These are phyloP conservation scores for Fusarium fujikuroi DNA, from an alignment of 2,329 filamentous ascomycete genomes.

Conservation along the genomic window DNA sequence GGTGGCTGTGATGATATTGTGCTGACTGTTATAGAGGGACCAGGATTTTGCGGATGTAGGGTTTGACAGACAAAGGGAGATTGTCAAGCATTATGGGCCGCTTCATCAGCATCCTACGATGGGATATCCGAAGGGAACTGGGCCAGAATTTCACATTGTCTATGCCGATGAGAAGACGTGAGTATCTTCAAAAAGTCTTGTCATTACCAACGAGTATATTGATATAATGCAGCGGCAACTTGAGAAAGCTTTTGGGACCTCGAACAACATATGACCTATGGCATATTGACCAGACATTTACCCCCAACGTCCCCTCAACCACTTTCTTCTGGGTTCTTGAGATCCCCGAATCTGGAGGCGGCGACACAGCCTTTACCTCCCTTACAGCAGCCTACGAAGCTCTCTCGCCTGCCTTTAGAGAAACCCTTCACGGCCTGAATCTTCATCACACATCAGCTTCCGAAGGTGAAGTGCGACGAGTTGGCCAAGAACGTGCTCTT, in stretches of 20 bases:
- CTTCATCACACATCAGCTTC: slow-evolving; percentile 44
- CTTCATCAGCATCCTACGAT: slow-evolving; percentile 48
- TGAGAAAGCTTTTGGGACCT: slow-evolving; percentile 44
- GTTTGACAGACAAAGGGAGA: slow-evolving; percentile 46
- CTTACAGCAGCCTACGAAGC: slow-evolving; percentile 46
- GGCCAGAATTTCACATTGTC: slow-evolving; percentile 48
- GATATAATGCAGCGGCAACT: slow-evolving; percentile 33
- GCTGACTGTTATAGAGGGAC: slow-evolving; percentile 39
- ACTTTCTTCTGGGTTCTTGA: slow-evolving; percentile 51
- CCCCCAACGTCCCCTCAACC: slow-evolving; percentile 46
- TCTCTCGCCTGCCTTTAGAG: slow-evolving; percentile 43
- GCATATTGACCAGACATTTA: slow-evolving; percentile 51
- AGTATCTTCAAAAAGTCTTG: background rate
- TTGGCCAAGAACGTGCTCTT: slow-evolving; percentile 43
- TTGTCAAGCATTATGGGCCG: slow-evolving; percentile 47
- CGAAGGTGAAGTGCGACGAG: slow-evolving; percentile 44
- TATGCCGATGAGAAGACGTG: slow-evolving; percentile 48
- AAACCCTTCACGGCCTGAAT: slow-evolving; percentile 2
- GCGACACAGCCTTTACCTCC: slow-evolving; percentile 47
- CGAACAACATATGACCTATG: slow-evolving; percentile 46
- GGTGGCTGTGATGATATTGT: too few relatives aligned
- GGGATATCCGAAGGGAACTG: slow-evolving; percentile 47
- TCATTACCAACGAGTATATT: rapidly evolving
- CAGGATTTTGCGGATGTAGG: slow-evolving; percentile 48
- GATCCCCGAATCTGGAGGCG: slow-evolving; percentile 39